Evolutionary conservation across 768 basidiomycete species (phyloP).

Genomic region (Pleurotus citrinopileatus): DNA sequence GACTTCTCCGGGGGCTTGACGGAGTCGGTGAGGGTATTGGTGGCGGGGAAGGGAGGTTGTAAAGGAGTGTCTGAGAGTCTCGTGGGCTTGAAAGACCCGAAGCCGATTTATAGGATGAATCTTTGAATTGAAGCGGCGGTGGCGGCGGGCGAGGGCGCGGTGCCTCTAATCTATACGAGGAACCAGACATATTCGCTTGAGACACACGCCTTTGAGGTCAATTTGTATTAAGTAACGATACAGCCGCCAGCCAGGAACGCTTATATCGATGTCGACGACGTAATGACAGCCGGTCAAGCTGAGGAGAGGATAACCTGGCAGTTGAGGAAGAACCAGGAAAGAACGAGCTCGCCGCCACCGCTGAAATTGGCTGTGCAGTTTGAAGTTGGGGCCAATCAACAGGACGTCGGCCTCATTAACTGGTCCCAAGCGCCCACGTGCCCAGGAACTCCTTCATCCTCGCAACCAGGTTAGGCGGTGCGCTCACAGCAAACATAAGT

Average conservation of each 20-base stretch:
- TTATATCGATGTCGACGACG: not conserved
- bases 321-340: not conserved
- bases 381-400: conserved; percentile 7
- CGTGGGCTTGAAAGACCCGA: conserved; percentile 36
- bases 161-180: conserved; percentile 64
- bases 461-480: too few relatives aligned
- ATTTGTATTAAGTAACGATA: too few relatives aligned
- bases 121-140: conserved; percentile 55
- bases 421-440: conserved; percentile 1
- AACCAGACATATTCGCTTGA: conserved; percentile 53
- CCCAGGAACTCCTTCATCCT: not conserved
- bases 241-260: not conserved
- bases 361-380: conserved; percentile 7
- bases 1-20: conserved; percentile 43
- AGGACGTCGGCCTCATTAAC: not conserved
- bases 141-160: conserved; percentile 62
- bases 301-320: not conserved
- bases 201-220: too few relatives aligned
- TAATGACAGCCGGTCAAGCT: not conserved
- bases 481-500: not conserved
- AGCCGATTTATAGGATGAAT: conserved; percentile 40
- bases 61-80: conserved; percentile 65
- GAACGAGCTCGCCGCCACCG: not conserved
- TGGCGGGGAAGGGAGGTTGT: conserved; percentile 65
- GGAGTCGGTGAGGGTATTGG: conserved; percentile 64